Evolutionary conservation across 2,329 filamentous ascomycete genomes (phyloP).

Genomic region (Myrmaecium sp.): DNA sequence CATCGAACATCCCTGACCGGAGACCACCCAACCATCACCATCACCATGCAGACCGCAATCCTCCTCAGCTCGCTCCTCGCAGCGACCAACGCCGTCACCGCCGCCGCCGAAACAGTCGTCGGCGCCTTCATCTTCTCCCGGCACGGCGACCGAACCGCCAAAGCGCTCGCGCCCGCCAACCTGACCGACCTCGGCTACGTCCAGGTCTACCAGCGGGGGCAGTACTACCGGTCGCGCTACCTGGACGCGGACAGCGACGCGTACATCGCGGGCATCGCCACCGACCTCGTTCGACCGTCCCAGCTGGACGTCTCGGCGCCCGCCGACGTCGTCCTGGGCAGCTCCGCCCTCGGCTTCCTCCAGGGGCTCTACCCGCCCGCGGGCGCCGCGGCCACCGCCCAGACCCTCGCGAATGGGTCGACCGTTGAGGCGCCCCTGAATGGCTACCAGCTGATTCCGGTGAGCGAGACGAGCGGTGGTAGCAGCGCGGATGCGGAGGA

Average conservation of each 20-base stretch:
- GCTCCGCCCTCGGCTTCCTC: constrained; percentile 62
- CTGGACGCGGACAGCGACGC: constrained; percentile 41
- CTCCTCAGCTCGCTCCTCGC: constrained; percentile 12
- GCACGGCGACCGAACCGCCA: constrained; percentile 77
- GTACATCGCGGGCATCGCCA: constrained; percentile 49
- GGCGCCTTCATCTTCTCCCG: constrained; percentile 79
- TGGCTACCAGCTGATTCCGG: constrained; percentile 72
- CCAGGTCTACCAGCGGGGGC: constrained; percentile 55
- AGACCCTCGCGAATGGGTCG: constrained; percentile 56
- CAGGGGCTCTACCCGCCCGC: constrained; percentile 78
- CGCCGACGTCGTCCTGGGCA: constrained; percentile 60
- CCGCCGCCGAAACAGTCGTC: constrained; percentile 48
- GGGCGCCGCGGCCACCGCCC: constrained; percentile 30
- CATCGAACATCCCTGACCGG: too few species aligned
- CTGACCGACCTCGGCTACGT: constrained; percentile 67
- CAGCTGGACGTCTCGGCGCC: constrained; percentile 62
- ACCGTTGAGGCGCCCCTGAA: constrained; percentile 49
- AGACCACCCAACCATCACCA: too few species aligned
- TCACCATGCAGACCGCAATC: constrained; percentile 13
- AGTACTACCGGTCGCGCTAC: constrained; percentile 63
- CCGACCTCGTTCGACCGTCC: constrained; percentile 46
- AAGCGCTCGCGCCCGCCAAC: constrained; percentile 51
- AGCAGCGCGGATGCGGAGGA: constrained; percentile 37
- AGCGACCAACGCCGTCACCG: constrained; percentile 9
- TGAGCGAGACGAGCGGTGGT: constrained; percentile 44